Percentiles rank a stretch among this genome's conserved stretches.
These are phyloP conservation scores for Echeveria elegans DNA, from an alignment of 164 flowering plant genomes.

Conservation along the genomic window DNA sequence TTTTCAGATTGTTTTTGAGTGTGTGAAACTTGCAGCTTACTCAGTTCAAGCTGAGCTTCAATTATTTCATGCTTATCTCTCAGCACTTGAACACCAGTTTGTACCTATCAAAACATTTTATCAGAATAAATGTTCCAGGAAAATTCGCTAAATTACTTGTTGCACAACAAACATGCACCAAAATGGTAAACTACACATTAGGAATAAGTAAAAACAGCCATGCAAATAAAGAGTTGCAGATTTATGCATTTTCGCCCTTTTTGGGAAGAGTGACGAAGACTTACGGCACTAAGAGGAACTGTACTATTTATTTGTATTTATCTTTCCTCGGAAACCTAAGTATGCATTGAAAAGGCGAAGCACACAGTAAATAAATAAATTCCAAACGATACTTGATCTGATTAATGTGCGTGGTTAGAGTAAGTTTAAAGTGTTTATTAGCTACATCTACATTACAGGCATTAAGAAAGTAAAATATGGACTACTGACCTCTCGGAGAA, in stretches of 20 bases:
- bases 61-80: conserved; percentile 75
- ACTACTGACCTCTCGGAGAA: conserved; percentile 54
- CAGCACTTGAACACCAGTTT: conserved; percentile 50
- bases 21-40: conserved; percentile 54
- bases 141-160: not conserved
- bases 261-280: too few relatives aligned
- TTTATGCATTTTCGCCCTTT: too few relatives aligned
- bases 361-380: too few relatives aligned
- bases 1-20: conserved; percentile 34
- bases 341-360: too few relatives aligned
- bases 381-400: not conserved
- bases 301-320: too few relatives aligned
- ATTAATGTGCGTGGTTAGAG: not conserved
- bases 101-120: conserved; percentile 44
- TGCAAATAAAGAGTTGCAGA: not conserved
- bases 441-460: not conserved
- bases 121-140: not conserved
- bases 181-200: not conserved
- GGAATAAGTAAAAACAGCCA: not conserved
- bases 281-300: too few relatives aligned
- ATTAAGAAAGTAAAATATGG: not conserved
- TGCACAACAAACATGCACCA: not conserved
- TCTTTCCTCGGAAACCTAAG: too few relatives aligned
- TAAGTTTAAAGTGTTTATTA: not conserved
- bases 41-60: conserved; percentile 55